These are phyloP conservation scores for Lentinula guzmanii DNA, from an alignment of 768 basidiomycete genomes.

Conservation along the genomic window DNA sequence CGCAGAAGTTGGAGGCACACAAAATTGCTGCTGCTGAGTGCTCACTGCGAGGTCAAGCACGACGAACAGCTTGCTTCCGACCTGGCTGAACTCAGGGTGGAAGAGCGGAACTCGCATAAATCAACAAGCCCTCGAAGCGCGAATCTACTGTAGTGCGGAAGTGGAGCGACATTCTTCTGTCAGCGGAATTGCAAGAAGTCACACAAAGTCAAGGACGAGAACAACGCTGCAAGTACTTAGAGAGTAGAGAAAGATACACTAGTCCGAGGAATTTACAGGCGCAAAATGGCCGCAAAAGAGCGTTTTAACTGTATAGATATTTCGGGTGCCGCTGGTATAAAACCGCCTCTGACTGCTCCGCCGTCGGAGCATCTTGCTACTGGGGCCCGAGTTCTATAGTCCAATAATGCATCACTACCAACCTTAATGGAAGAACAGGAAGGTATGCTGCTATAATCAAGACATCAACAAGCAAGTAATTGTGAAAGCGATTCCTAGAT, in stretches of 20 bases:
- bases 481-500: conserved; percentile 72
- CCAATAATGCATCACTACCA: conserved; percentile 22
- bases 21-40: conserved; percentile 49
- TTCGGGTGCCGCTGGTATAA: conserved; percentile 58
- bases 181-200: conserved; percentile 76
- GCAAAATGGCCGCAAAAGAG: conserved; percentile 49
- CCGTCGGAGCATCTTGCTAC: conserved; percentile 62
- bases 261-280: conserved; percentile 72
- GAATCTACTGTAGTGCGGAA: conserved; percentile 66
- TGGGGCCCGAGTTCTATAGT: conserved; percentile 36
- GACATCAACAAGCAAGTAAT: conserved; percentile 90
- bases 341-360: conserved; percentile 85
- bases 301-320: conserved; percentile 45
- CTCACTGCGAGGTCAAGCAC: conserved; percentile 34
- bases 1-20: conserved; percentile 54
- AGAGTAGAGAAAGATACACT: conserved; percentile 64
- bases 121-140: conserved; percentile 65
- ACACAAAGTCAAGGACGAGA: conserved; percentile 77
- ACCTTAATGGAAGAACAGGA: conserved; percentile 66
- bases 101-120: conserved; percentile 51
- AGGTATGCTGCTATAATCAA: conserved; percentile 64
- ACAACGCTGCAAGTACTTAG: conserved; percentile 38
- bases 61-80: conserved; percentile 33
- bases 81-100: conserved; percentile 47
- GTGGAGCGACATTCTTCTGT: conserved; percentile 73